These are phyloP conservation scores for Metschnikowia noctiluminum DNA, from an alignment of 805 yeast genomes.

Conservation along the genomic window DNA sequence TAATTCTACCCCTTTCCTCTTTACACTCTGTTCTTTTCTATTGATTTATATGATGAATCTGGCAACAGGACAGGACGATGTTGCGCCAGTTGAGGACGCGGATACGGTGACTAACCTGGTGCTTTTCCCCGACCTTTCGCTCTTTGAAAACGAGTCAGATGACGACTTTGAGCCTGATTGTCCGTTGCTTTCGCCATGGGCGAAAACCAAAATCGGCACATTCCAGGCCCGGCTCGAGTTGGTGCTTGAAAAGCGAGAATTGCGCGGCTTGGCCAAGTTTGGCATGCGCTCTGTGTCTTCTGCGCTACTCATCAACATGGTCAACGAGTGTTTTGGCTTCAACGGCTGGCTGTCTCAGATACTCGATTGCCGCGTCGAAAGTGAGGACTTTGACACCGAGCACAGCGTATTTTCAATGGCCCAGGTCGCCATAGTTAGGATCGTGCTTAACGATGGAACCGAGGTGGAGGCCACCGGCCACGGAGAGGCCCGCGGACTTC, in stretches of 20 bases:
- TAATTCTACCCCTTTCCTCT: neutral
- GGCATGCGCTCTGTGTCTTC: constrained; percentile 9
- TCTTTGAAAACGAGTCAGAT: constrained; percentile 16
- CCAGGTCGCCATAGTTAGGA: constrained; percentile 28
- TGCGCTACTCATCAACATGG: constrained; percentile 27
- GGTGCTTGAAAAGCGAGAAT: constrained; percentile 20
- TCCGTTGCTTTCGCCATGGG: constrained; percentile 33
- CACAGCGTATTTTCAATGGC: constrained; percentile 21
- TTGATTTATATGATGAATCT: too few relatives aligned
- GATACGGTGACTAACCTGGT: constrained; percentile 4
- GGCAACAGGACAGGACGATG: too few relatives aligned
- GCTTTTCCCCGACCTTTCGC: constrained; percentile 24
- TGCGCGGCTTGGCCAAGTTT: constrained; percentile 5
- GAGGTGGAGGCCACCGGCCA: constrained; percentile 33
- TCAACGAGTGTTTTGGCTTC: constrained; percentile 53
- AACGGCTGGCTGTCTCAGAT: constrained; percentile 56
- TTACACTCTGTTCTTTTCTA: neutral
- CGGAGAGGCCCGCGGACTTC: constrained; percentile 34
- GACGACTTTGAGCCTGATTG: constrained; percentile 1
- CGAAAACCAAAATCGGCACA: constrained; percentile 44
- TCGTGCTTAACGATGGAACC: constrained; percentile 46
- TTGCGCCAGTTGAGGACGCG: too few relatives aligned
- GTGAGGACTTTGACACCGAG: constrained; percentile 22
- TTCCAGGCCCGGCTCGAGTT: constrained; percentile 46
- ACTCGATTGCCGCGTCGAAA: constrained; percentile 19